Evolutionary conservation across 371 early-diverging fungal species (phyloP), one percentile per base, ranked within the genome.

Genomic region (Synchytrium microbalum): DNA sequence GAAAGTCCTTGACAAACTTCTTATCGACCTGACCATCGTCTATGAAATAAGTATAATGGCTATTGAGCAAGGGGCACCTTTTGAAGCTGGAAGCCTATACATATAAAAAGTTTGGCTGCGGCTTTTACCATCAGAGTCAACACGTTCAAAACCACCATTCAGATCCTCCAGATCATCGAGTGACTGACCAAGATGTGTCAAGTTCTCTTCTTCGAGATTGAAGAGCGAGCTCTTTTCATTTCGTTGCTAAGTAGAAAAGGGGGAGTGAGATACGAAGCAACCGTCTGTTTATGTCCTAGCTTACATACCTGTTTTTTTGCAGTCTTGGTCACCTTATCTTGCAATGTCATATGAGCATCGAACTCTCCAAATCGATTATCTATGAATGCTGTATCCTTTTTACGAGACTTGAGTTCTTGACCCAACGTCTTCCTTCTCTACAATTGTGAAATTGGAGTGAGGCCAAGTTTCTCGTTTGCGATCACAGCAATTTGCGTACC

Each of bases 351-450:
- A 29, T 72, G 79, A 19, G 90, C 84, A 66, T 94, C 84, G 70
- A 87, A 87, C 72, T 96, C 98, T 72, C 97, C 98, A 73, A 98
- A 92, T 66, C 98, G 91, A 33, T 88, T 82, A 80, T 98, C 98
- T 38, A 92, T 82, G 46, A 98, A 77, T 25, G 87, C 88, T 62
- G 90, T 88, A 30, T 80, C 81, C 59, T 84, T 84, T 65, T 84
- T 77, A 63, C 85, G 85, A 59, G 77, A 80, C 54, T 84, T 74
- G 69, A 90, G 74, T 75, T 94, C 94, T 8, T 82, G 77, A 5
- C 88, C 75, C 55, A 97, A 71, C 0, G 95, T 93, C 59, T 90
- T 85, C 70, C 87, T 88, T 53, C 96, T 85, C 30, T 59, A 25
- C 38, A 38, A 59, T 14, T 8, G 0, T 57, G 56, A 32, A 3